Conservation (phyloP, 139 green algal species). For the Mesotaenium endlicherianum region DNA sequence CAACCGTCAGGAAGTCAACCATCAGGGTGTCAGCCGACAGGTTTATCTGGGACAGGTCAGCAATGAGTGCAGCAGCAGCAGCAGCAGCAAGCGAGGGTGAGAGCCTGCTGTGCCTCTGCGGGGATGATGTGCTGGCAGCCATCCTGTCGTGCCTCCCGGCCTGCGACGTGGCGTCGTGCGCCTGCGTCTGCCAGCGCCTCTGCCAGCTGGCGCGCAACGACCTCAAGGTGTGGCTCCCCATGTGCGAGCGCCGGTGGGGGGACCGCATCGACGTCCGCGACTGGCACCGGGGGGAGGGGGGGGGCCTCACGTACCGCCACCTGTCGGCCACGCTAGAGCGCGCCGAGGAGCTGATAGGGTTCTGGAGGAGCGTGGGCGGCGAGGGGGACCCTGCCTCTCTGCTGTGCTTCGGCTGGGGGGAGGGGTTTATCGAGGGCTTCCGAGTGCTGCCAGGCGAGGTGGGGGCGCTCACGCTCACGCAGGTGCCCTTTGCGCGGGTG, state of each 20-base stretch:
- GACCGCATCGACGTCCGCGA: background rate
- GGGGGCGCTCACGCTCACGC: background rate
- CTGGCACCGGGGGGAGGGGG: background rate
- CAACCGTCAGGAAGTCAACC: too few relatives aligned
- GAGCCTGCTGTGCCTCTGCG: background rate
- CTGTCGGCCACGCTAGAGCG: background rate
- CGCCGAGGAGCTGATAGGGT: background rate
- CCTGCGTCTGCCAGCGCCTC: background rate
- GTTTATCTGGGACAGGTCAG: too few relatives aligned
- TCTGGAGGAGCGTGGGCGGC: background rate
- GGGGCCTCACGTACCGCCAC: background rate
- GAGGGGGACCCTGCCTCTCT: background rate
- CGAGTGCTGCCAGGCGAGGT: background rate
- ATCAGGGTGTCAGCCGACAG: too few relatives aligned
- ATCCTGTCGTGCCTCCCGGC: background rate
- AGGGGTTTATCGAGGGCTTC: background rate
- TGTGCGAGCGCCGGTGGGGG: background rate
- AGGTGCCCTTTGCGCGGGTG: background rate
- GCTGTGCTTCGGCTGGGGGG: background rate
- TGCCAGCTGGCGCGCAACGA: background rate
- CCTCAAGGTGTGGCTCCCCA: background rate
- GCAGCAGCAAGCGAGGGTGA: too few relatives aligned
- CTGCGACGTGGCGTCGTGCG: background rate
- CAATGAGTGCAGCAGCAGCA: too few relatives aligned
- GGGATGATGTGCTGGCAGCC: background rate